Percentiles rank a stretch among this genome's conserved stretches.
These are phyloP conservation scores for Beauveria sp. DNA, from an alignment of 2,329 filamentous ascomycete species.

Conservation along the genomic window DNA sequence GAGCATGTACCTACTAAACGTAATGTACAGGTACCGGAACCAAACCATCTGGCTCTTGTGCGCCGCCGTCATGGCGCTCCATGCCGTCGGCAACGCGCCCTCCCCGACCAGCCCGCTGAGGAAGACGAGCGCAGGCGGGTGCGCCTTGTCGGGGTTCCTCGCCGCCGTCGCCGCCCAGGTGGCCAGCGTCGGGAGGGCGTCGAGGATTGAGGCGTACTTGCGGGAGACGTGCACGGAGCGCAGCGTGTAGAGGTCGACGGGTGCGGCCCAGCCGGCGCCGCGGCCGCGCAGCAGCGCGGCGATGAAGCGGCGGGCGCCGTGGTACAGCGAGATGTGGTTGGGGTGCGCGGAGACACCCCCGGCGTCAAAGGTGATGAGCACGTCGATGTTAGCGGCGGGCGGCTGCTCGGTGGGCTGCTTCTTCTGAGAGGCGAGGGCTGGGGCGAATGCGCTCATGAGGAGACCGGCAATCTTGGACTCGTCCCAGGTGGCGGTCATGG, in stretches of 20 bases:
- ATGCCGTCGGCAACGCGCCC: constrained; percentile 49
- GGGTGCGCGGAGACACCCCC: constrained; percentile 78
- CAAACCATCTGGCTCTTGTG: constrained; percentile 97
- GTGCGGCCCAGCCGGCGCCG: constrained; percentile 56
- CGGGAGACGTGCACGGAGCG: constrained; percentile 62
- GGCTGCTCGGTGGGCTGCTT: constrained; percentile 25
- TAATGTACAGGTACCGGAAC: constrained; percentile 96
- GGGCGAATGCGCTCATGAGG: constrained; percentile 66
- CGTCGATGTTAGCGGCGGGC: constrained; percentile 57
- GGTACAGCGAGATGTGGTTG: constrained; percentile 85
- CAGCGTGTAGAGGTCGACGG: constrained; percentile 80
- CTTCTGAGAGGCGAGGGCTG: constrained; percentile 40
- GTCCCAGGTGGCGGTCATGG: constrained; percentile 77
- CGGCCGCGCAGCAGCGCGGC: constrained; percentile 55
- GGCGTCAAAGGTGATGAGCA: constrained; percentile 84
- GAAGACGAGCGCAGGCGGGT: constrained; percentile 57
- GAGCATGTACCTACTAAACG: constrained; percentile 86
- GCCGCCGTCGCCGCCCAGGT: constrained; percentile 40
- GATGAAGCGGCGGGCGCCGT: constrained; percentile 71
- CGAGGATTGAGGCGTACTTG: constrained; percentile 75
- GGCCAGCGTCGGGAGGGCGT: constrained; percentile 63
- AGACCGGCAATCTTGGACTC: constrained; percentile 60
- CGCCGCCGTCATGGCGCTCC: constrained; percentile 79
- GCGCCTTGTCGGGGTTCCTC: constrained; percentile 21
- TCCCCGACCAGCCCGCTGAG: constrained; percentile 61